Conservation (phyloP, 345 rosid genomes). For the Psidium guajava region DNA sequence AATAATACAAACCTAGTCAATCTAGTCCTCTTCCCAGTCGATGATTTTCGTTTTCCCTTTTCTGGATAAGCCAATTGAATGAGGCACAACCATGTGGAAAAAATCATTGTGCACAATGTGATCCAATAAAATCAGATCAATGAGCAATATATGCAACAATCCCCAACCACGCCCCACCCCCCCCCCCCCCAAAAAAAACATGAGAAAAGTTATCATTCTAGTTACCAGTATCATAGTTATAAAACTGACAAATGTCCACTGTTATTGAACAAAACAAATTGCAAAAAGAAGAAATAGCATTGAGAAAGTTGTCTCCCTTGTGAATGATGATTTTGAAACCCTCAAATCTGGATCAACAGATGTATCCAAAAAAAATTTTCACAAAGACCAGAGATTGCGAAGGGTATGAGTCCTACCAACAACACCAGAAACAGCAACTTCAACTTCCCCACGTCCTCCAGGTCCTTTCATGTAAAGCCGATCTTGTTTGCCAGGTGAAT, state of each 20-base stretch:
- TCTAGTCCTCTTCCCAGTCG: not conserved
- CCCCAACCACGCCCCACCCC: not conserved
- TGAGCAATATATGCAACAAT: not conserved
- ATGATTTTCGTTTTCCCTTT: not conserved
- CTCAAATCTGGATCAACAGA: not conserved
- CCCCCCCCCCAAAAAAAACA: not conserved
- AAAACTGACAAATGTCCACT: not conserved
- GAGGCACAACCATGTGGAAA: not conserved
- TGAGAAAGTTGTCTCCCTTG: not conserved
- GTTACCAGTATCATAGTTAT: not conserved
- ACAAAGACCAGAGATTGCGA: not conserved
- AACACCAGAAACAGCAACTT: conserved; percentile 96
- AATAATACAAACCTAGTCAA: not conserved
- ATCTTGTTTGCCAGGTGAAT: conserved; percentile 70
- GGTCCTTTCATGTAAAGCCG: conserved; percentile 93
- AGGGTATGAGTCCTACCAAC: conserved; percentile 30
- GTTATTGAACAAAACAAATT: not conserved
- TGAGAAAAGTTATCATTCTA: not conserved
- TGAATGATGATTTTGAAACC: not conserved
- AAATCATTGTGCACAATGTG: not conserved
- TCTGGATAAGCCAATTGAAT: not conserved
- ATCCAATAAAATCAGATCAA: not conserved
- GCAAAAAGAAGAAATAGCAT: not conserved
- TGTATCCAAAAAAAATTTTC: not conserved
- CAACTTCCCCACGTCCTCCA: conserved; percentile 98